Base-by-base conservation (phyloP, 352 stramenopile species). In the Globisporangium carolinianum region DNA sequence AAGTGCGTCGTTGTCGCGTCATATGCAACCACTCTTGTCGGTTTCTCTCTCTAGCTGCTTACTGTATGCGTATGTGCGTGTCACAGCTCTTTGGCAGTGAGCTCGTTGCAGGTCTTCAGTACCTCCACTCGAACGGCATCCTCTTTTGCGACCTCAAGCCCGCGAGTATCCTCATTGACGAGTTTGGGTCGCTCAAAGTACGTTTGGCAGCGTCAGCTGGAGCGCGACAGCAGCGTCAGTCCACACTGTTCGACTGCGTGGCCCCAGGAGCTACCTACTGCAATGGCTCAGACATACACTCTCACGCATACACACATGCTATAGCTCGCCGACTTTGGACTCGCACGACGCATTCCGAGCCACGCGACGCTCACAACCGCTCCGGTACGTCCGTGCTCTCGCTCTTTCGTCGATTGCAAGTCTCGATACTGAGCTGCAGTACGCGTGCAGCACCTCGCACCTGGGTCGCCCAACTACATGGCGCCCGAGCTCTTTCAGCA, bases 131-230 rank as follows among this genome's bases (percentile, higher is more conserved):
- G 6, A 88, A 92, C 37, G 76, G 89, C 45, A 85, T 96, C 58
- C 65, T 98, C 39, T 96, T 91, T 68, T 95, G 91, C 59, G 91
- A 97, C 63, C 63, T 98, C 49, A 95, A 96, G 55, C 91, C 91
- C 36, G 78, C 82, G 42, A 97, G 96, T 57, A 71, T 97, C 10
- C 74, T 98, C 15, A 89, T 98, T 46, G 91, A 98, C 58, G 91
- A 97, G 57, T 96, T 91, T 55, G 92, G 92, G 8, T 94, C 94
- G 18, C 68, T 97, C 3, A 98, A 97, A 69, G 80, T 85, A 11
- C 4, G 55, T 62, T 9, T 14, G 9, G 3, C 43, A 6, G 24
- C 24, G 24, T 32, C 24, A 32, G 24, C 24, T 32, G 24, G 24
- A 32, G 24, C 24, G 24, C 2, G 24, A 32, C 24, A 32, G 24